A percentile compares a stretch with the other conserved stretches of the same genome.
Evolutionary conservation across 2,329 filamentous ascomycete genomes (phyloP).

Genomic region (Aotearoamyces nothofagi): DNA sequence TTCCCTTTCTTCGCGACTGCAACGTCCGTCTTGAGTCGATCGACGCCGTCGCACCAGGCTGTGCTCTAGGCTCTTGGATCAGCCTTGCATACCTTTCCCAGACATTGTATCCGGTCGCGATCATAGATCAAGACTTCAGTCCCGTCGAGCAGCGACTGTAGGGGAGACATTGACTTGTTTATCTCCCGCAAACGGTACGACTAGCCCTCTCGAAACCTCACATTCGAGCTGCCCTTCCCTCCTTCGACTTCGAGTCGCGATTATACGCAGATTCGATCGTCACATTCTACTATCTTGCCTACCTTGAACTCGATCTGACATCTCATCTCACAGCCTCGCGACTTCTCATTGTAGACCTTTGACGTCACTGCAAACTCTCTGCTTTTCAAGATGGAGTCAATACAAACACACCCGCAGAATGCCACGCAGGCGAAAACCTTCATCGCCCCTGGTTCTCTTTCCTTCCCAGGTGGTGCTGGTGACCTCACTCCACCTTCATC

Average conservation of each 20-base stretch:
- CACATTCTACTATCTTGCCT: conserved; percentile 4
- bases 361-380: neutral
- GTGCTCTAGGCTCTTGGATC: neutral
- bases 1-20: conserved; percentile 1
- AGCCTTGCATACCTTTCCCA: conserved; percentile 3
- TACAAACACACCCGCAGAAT: conserved; percentile 82
- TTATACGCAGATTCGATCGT: conserved; percentile 7
- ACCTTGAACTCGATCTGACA: conserved; percentile 10
- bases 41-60: neutral
- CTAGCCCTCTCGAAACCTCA: conserved; percentile 8
- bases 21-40: neutral
- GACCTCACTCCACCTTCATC: conserved; percentile 71
- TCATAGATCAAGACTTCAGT: conserved; percentile 8
- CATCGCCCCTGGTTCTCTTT: conserved; percentile 81
- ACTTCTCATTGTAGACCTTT: neutral
- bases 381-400: conserved; percentile 53
- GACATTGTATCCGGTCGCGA: conserved; percentile 9
- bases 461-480: conserved; percentile 72
- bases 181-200: conserved; percentile 68
- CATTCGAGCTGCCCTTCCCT: conserved; percentile 2
- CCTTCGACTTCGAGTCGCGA: conserved; percentile 6
- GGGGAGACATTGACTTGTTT: conserved; percentile 98
- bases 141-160: conserved; percentile 30
- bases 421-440: conserved; percentile 92
- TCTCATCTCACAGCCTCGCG: conserved; percentile 11